Conservation (phyloP, 164 flowering plant genomes). For the Vitis rotundifolia region DNA sequence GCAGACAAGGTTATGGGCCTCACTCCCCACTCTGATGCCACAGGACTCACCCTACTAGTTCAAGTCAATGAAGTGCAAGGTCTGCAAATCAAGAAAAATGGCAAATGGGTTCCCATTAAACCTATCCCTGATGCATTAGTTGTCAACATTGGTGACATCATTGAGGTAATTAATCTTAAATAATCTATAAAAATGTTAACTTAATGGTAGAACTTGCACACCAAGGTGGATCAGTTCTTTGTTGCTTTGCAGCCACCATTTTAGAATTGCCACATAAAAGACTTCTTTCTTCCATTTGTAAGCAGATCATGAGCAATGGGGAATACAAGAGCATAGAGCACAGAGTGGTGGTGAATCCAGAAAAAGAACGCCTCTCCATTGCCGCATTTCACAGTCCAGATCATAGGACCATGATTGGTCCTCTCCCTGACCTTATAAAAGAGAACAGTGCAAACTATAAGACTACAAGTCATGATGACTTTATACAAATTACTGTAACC, state of each 20-base stretch:
- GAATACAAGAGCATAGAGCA: slow-evolving; percentile 52
- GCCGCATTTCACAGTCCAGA: slow-evolving; percentile 45
- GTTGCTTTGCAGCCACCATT: no score
- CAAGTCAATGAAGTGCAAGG: slow-evolving; percentile 51
- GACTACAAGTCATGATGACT: slow-evolving; percentile 24
- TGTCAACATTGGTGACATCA: slow-evolving; percentile 47
- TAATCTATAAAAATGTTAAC: background rate
- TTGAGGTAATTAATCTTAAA: slow-evolving; percentile 38
- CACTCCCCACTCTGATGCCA: slow-evolving; percentile 54
- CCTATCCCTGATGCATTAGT: slow-evolving; percentile 40
- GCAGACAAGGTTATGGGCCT: slow-evolving; percentile 45
- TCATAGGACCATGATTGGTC: slow-evolving; percentile 22
- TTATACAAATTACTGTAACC: slow-evolving; percentile 5
- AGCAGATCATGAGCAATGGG: slow-evolving; percentile 58
- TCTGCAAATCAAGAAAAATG: slow-evolving; percentile 45
- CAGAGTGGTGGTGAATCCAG: slow-evolving; percentile 42
- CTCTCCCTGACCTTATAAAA: slow-evolving; percentile 30
- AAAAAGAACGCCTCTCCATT: slow-evolving; percentile 45
- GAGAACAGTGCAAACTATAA: slow-evolving; percentile 17
- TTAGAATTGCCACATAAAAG: no score
- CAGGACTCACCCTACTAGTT: slow-evolving; percentile 38
- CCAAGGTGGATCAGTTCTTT: no score
- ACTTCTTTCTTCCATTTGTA: background rate
- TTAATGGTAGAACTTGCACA: background rate
- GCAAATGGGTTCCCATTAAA: slow-evolving; percentile 45